These are phyloP conservation scores for Suillus subaureus DNA, from an alignment of 768 basidiomycete genomes.

Conservation along the genomic window DNA sequence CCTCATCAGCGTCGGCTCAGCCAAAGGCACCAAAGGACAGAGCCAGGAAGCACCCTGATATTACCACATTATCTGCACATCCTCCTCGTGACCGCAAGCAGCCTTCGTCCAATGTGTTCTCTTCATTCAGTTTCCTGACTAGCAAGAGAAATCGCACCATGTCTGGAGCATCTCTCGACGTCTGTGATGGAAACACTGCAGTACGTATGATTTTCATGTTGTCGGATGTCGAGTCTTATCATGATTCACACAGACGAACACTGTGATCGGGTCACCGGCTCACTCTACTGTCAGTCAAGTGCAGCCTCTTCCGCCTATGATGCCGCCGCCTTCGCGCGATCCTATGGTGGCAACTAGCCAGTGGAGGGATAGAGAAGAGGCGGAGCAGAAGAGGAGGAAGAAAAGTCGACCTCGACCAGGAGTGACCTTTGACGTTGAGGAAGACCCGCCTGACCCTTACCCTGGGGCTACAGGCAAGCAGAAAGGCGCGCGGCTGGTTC, in stretches of 20 bases:
- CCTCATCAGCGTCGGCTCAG: slow-evolving; percentile 10
- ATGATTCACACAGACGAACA: slow-evolving; percentile 52
- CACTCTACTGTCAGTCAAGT: slow-evolving; percentile 68
- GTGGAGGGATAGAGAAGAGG: slow-evolving; percentile 71
- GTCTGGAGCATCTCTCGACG: slow-evolving; percentile 76
- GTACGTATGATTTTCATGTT: slow-evolving; percentile 45
- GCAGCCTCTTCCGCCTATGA: slow-evolving; percentile 41
- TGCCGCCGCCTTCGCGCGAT: slow-evolving; percentile 64
- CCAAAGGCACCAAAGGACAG: slow-evolving; percentile 18
- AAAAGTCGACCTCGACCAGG: slow-evolving; percentile 53
- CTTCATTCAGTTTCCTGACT: slow-evolving; percentile 63
- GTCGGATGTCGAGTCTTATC: slow-evolving; percentile 8
- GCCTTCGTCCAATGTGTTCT: slow-evolving; percentile 51
- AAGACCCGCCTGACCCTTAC: slow-evolving; percentile 49
- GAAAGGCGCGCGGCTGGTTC: slow-evolving; percentile 30
- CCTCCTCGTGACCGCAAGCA: slow-evolving; percentile 39
- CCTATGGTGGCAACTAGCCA: slow-evolving; percentile 63
- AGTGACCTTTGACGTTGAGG: slow-evolving; percentile 64
- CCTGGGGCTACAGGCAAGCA: slow-evolving; percentile 19
- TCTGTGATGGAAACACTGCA: slow-evolving; percentile 71
- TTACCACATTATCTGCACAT: slow-evolving; percentile 35
- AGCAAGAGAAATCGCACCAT: slow-evolving; percentile 65
- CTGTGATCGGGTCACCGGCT: slow-evolving; percentile 74
- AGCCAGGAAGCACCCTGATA: slow-evolving; percentile 19
- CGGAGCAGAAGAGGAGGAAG: slow-evolving; percentile 42